These are phyloP conservation scores for Boletus subcaerulescens DNA, from an alignment of 768 basidiomycete genomes.

Conservation along the genomic window DNA sequence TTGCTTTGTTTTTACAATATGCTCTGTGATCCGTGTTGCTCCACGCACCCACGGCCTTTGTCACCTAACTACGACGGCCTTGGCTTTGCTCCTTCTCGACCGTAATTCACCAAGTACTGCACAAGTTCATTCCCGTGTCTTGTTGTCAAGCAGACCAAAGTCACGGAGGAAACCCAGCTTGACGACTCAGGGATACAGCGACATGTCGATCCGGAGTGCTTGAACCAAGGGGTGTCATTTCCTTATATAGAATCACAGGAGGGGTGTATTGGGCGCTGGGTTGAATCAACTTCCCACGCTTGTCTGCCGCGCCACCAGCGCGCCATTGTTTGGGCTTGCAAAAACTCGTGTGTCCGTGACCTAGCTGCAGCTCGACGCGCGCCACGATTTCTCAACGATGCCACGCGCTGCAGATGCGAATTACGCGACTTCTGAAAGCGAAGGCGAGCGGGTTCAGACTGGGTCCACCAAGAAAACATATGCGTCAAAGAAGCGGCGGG, in stretches of 20 bases:
- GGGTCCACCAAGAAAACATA: conserved; percentile 30
- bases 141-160: conserved; percentile 7
- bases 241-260: not conserved
- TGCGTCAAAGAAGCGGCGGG: conserved; percentile 29
- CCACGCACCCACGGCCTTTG: not conserved
- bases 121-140: conserved; percentile 11
- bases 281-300: conserved; percentile 19
- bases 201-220: not conserved
- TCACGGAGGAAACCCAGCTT: not conserved
- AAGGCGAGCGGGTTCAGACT: conserved; percentile 14
- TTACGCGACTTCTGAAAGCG: conserved; percentile 25
- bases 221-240: conserved; percentile 17
- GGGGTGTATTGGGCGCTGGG: conserved; percentile 4
- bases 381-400: conserved; percentile 16
- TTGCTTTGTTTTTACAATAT: not conserved
- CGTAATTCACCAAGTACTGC: not conserved
- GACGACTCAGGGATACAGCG: not conserved
- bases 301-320: conserved; percentile 20
- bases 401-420: conserved; percentile 14
- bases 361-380: conserved; percentile 12
- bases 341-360: conserved; percentile 5
- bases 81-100: not conserved
- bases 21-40: not conserved
- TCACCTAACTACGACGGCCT: conserved; percentile 1
- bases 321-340: conserved; percentile 12